Base-by-base conservation (phyloP, 805 yeast genomes). In the Tetrapisispora pingtungensis region DNA sequence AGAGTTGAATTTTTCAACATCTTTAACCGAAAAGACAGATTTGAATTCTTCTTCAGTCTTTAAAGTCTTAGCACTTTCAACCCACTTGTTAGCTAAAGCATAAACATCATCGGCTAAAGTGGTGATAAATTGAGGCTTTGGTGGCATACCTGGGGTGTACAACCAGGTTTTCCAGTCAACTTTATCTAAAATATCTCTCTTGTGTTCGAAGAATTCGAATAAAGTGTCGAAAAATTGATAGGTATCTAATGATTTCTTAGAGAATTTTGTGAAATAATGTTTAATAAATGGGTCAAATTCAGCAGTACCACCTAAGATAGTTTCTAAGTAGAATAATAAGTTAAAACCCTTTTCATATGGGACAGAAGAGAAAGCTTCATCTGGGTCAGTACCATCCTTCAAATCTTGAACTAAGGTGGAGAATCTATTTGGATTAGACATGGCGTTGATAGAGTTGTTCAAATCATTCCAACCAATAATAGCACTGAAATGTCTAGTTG, bases 261-360 rank as follows among this genome's bases (percentile, higher is more conserved):
- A 76, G 71, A 71, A 88, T 56, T 74, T 78, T 38, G 62, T 66
- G 66, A 88, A 88, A 67, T 88, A 88, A 61, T 73, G 74, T 46
- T 82, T 84, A 55, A 88, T 80, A 58, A 84, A 88, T 41, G 84
- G 81, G 61, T 86, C 94, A 60, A 86, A 88, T 15, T 63, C 73
- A 19, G 69, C 70, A 36, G 65, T 59, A 33, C 86, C 88, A 38
- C 90, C 86, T 10, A 88, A 67, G 32, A 70, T 59, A 40, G 71
- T 73, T 65, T 89, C 97, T 41, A 88, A 70, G 54, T 78, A 77
- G 66, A 77, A 84, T 46, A 89, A 69, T 56, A 88, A 72, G 52
- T 82, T 85, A 55, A 81, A 83, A 7, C 96, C 96, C 63, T 87
- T 87, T 61, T 88, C 96, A 64, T 88, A 88, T 3, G 96, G 96